Conservation (phyloP, 352 stramenopile genomes). For the Globisporangium paroecandrum region DNA sequence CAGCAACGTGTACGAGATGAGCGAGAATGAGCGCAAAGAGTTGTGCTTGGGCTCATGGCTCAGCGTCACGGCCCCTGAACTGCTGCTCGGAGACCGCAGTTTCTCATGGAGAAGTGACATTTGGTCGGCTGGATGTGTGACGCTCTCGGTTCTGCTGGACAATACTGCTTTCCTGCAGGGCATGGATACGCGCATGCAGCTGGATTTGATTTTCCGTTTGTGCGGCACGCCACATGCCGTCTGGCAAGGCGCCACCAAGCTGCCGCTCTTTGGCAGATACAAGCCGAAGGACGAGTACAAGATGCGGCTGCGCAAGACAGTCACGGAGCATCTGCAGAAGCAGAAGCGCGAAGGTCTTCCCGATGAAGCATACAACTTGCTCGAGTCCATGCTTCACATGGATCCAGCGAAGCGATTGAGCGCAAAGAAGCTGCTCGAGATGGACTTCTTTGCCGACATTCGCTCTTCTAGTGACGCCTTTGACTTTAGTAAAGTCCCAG, state of each 20-base stretch:
- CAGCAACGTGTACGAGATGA: conserved; percentile 53
- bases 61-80: conserved; percentile 60
- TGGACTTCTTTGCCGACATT: conserved; percentile 61
- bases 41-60: conserved; percentile 65
- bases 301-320: conserved; percentile 71
- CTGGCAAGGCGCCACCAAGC: conserved; percentile 48
- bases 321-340: conserved; percentile 46
- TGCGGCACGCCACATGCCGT: conserved; percentile 63
- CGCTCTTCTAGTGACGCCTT: conserved; percentile 15
- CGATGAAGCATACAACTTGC: conserved; percentile 50
- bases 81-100: conserved; percentile 62
- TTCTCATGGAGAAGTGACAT: conserved; percentile 77
- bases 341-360: conserved; percentile 47
- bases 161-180: conserved; percentile 61
- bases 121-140: conserved; percentile 69
- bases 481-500: conserved; percentile 41
- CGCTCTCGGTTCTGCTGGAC: conserved; percentile 63
- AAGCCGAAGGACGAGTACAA: conserved; percentile 77
- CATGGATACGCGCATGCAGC: conserved; percentile 53
- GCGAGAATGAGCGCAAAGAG: conserved; percentile 75
- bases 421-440: conserved; percentile 48
- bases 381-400: conserved; percentile 76
- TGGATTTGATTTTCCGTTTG: conserved; percentile 77
- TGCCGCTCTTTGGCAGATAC: conserved; percentile 49
- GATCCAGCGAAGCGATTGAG: conserved; percentile 56